Conservation (phyloP, 1,284 basidiomycete genomes). For the Sparassis latifolia region DNA sequence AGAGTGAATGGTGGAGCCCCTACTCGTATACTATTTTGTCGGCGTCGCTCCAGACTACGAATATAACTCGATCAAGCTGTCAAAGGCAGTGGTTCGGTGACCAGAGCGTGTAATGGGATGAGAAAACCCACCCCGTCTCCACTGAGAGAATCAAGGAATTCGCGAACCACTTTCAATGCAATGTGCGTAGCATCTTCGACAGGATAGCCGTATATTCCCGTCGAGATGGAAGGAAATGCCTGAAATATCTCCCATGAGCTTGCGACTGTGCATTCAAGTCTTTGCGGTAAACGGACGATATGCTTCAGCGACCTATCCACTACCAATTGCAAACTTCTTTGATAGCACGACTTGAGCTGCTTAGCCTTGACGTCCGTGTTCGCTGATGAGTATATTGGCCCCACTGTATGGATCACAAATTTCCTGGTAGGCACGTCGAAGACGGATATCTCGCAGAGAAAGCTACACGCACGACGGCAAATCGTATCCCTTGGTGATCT, state of each 20-base stretch:
- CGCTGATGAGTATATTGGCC: constrained; percentile 62
- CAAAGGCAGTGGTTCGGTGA: background rate
- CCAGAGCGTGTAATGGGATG: background rate
- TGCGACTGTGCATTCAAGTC: constrained; percentile 13
- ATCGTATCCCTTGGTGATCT: constrained; percentile 72
- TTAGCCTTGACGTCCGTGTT: constrained; percentile 40
- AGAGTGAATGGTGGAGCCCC: constrained; percentile 19
- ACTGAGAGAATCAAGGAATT: constrained; percentile 48
- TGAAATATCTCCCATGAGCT: constrained; percentile 18
- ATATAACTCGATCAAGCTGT: constrained; percentile 68
- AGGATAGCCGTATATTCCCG: constrained; percentile 78
- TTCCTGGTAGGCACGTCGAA: constrained; percentile 32
- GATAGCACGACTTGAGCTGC: constrained; percentile 71
- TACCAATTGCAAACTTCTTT: constrained; percentile 57
- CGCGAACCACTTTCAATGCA: constrained; percentile 54
- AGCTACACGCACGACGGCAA: constrained; percentile 54
- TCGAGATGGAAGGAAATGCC: constrained; percentile 80
- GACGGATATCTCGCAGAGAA: background rate
- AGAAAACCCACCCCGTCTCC: constrained; percentile 39
- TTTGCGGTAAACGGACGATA: constrained; percentile 43
- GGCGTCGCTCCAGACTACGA: constrained; percentile 63
- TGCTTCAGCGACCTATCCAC: constrained; percentile 53
- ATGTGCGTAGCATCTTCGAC: constrained; percentile 65
- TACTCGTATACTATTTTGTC: constrained; percentile 64
- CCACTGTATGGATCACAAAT: constrained; percentile 87